phyloP scores from a whole-genome alignment of 352 stramenopile genomes.

The Phytophthora podocarpi region DNA sequence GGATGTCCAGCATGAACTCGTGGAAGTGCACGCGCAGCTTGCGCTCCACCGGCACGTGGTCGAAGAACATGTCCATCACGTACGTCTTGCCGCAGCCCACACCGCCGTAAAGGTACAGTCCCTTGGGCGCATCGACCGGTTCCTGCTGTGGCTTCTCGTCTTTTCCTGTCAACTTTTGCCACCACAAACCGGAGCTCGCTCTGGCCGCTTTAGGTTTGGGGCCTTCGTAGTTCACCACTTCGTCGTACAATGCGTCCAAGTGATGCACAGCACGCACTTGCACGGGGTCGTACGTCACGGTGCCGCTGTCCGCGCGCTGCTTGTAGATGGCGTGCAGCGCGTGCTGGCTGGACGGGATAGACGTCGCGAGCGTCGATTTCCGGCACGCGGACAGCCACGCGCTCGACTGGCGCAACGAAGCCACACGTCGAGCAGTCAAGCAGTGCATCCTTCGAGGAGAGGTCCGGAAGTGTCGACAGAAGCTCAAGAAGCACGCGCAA shows the following conservation, averaged over 20 bases:
- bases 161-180: constrained; percentile 55
- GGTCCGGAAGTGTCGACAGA: background rate
- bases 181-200: constrained; percentile 42
- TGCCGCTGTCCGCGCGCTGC: constrained; percentile 49
- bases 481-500: no score
- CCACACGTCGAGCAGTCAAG: constrained; percentile 9
- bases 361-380: constrained; percentile 20
- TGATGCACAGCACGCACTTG: constrained; percentile 70
- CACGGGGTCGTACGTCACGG: constrained; percentile 73
- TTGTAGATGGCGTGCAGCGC: constrained; percentile 65
- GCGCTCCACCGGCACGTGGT: constrained; percentile 64
- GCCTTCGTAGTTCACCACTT: constrained; percentile 58
- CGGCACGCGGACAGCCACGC: background rate
- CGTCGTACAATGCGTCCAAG: constrained; percentile 64
- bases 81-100: constrained; percentile 97
- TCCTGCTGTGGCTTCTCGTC: constrained; percentile 11
- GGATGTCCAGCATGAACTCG: constrained; percentile 97
- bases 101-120: constrained; percentile 96
- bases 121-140: constrained; percentile 69
- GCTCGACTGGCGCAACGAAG: background rate
- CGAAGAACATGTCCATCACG: constrained; percentile 98
- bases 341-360: constrained; percentile 23
- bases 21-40: constrained; percentile 97
- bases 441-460: constrained; percentile 15
- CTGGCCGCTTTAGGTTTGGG: constrained; percentile 24